phyloP scores from a whole-genome alignment of 306 rosid genomes.

The Senna siamea region DNA sequence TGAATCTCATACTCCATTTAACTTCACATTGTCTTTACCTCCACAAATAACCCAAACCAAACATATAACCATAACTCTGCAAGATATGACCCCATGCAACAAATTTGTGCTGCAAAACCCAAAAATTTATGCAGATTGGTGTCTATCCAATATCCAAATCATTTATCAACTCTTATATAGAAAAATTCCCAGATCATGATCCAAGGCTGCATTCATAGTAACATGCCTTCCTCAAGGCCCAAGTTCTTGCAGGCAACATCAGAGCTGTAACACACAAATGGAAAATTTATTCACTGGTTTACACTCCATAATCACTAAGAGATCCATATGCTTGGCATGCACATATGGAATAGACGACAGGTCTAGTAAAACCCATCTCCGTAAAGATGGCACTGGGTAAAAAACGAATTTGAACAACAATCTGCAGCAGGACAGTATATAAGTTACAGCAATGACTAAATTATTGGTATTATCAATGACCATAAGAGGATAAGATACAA shows the following conservation, averaged over 20 bases:
- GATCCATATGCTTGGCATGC: conserved; percentile 58
- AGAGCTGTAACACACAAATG: conserved; percentile 96
- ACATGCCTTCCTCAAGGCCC: conserved; percentile 91
- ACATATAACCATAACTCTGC: conserved; percentile 45
- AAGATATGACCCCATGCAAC: conserved; percentile 51
- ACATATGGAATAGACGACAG: conserved; percentile 42
- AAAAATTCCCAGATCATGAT: conserved; percentile 58
- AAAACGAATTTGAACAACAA: background rate
- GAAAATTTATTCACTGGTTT: conserved; percentile 72
- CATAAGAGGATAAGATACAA: background rate
- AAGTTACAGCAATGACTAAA: background rate
- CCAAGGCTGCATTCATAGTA: conserved; percentile 74
- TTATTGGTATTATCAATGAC: background rate
- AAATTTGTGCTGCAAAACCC: conserved; percentile 50
- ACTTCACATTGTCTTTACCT: conserved; percentile 41
- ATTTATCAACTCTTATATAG: conserved; percentile 50
- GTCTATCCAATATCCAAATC: conserved; percentile 52
- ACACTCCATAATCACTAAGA: conserved; percentile 57
- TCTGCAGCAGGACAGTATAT: background rate
- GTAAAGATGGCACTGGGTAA: conserved; percentile 5
- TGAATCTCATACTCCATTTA: conserved; percentile 38
- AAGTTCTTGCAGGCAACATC: conserved; percentile 42
- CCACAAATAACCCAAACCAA: conserved; percentile 48
- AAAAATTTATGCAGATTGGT: conserved; percentile 50
- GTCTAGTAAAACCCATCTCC: conserved; percentile 37